A percentile compares a stretch with the other conserved stretches of the same genome.
These are phyloP conservation scores for Petunia axillaris DNA, from an alignment of 257 asterid genomes.

Conservation along the genomic window DNA sequence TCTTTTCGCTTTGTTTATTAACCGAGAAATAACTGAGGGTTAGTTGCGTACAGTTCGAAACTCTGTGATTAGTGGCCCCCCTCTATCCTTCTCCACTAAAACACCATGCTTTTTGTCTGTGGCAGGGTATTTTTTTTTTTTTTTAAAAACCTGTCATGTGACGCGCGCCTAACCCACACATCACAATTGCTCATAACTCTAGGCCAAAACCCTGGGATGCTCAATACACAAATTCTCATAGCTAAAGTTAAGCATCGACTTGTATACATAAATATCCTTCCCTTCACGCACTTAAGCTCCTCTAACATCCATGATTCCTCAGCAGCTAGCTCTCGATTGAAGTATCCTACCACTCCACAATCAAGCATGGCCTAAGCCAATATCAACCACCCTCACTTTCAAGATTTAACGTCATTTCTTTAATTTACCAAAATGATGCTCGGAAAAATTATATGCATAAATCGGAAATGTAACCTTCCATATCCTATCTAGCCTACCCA, in stretches of 20 bases:
- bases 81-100: too few species aligned
- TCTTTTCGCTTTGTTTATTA: too few species aligned
- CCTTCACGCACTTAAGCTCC: background rate
- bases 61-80: too few species aligned
- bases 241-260: conserved; percentile 1
- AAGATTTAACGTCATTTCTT: conserved; percentile 14
- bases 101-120: too few species aligned
- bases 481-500: background rate
- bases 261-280: background rate
- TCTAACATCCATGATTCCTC: background rate
- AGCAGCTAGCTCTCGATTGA: background rate
- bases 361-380: background rate
- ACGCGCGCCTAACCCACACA: too few species aligned
- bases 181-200: too few species aligned
- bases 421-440: conserved; percentile 1
- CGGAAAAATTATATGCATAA: background rate
- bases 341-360: background rate
- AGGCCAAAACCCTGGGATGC: too few species aligned
- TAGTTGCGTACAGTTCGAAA: too few species aligned
- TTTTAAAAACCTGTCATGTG: too few species aligned
- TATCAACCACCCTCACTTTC: background rate
- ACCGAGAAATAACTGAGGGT: too few species aligned
- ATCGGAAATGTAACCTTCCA: background rate
- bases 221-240: background rate
- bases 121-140: too few species aligned